Conservation (phyloP, 192 early-diverging fungal species). For the Backusella circina region DNA sequence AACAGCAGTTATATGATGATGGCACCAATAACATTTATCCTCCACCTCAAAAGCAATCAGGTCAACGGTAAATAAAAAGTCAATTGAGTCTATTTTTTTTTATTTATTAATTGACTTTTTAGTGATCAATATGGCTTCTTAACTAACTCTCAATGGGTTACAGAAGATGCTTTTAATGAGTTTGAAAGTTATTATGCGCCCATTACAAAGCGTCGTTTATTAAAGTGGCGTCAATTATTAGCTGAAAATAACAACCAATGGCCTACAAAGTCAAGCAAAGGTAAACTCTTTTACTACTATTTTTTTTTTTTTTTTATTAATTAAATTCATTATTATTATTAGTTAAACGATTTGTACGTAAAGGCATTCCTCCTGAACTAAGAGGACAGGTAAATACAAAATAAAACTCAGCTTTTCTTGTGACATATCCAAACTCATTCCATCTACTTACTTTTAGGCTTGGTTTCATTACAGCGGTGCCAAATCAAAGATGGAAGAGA, state of each 20-base stretch:
- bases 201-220: slow-evolving; percentile 45
- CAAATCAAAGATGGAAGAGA: slow-evolving; percentile 44
- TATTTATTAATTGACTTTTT: slow-evolving; percentile 1
- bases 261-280: slow-evolving; percentile 47
- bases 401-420: background rate
- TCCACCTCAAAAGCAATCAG: slow-evolving; percentile 7
- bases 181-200: slow-evolving; percentile 52
- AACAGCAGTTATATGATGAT: slow-evolving; percentile 9
- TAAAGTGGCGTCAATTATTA: slow-evolving; percentile 53
- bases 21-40: background rate
- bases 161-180: slow-evolving; percentile 44
- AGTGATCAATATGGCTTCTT: slow-evolving; percentile 64
- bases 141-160: slow-evolving; percentile 50
- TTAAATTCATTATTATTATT: background rate
- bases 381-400: slow-evolving; percentile 38
- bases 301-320: background rate
- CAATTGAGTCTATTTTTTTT: background rate
- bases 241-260: slow-evolving; percentile 46
- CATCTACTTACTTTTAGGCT: slow-evolving; percentile 22
- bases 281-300: slow-evolving; percentile 25
- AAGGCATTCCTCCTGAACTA: slow-evolving; percentile 72
- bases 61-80: background rate
- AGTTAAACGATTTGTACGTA: slow-evolving; percentile 75
- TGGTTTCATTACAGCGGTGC: slow-evolving; percentile 78
- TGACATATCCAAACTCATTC: background rate